A percentile compares a stretch with the other conserved stretches of the same genome.
phyloP scores from a whole-genome alignment of 306 rosid genomes.

The Sicyos baderoa region DNA sequence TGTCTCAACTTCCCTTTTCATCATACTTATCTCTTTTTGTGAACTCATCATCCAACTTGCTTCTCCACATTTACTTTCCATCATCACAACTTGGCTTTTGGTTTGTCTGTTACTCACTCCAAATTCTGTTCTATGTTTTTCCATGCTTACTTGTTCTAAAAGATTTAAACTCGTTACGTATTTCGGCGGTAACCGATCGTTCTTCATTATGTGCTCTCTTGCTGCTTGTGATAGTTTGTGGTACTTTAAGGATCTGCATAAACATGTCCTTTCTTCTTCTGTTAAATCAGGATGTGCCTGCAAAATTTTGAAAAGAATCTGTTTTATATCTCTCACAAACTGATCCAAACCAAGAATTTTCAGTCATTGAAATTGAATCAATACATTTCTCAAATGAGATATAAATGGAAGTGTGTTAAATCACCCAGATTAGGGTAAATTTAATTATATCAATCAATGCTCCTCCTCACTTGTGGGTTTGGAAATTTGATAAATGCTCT shows the following conservation, averaged over 20 bases:
- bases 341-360: not conserved
- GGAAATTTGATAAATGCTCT: no score
- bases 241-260: conserved; percentile 49
- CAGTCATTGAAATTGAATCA: not conserved
- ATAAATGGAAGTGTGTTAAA: not conserved
- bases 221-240: conserved; percentile 70
- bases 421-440: no score
- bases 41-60: conserved; percentile 27
- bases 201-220: conserved; percentile 51
- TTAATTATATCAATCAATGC: no score
- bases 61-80: conserved; percentile 11
- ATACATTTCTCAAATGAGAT: not conserved
- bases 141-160: conserved; percentile 46
- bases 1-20: conserved; percentile 56
- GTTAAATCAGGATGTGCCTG: conserved; percentile 58
- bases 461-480: no score
- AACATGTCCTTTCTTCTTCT: conserved; percentile 27
- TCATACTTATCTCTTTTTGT: conserved; percentile 39
- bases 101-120: conserved; percentile 32
- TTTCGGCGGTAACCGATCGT: conserved; percentile 54
- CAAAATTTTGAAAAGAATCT: conserved; percentile 11
- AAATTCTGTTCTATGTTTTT: conserved; percentile 28
- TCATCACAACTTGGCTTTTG: conserved; percentile 29
- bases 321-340: no score
- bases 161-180: conserved; percentile 36